Percentiles rank a stretch among this genome's conserved stretches.
These are phyloP conservation scores for Anastatica hierochuntica DNA, from an alignment of 345 rosid species.

Conservation along the genomic window DNA sequence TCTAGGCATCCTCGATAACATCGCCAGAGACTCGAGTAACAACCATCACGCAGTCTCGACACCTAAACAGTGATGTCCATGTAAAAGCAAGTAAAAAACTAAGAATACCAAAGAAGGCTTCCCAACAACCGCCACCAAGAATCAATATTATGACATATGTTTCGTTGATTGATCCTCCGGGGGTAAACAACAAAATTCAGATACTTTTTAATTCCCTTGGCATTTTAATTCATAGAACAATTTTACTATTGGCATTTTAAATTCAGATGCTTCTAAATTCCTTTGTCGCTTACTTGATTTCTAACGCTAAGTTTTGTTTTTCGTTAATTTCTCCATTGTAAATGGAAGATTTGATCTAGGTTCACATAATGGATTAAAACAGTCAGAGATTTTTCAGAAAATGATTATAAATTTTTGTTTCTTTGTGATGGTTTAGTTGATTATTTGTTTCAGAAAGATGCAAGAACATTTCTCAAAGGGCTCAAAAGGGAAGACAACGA, in stretches of 20 bases:
- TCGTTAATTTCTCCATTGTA: background rate
- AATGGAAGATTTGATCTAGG: slow-evolving; percentile 24
- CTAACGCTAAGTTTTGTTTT: background rate
- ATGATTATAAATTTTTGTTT: background rate
- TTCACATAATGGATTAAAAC: slow-evolving; percentile 6
- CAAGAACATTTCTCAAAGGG: slow-evolving; percentile 56
- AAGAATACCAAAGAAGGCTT: too few species aligned
- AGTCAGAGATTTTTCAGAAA: background rate
- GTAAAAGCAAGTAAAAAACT: too few species aligned
- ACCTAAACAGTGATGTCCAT: too few species aligned
- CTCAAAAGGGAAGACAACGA: slow-evolving; percentile 94
- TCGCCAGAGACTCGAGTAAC: too few species aligned
- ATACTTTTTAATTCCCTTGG: too few species aligned
- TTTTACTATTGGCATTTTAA: slow-evolving; percentile 1
- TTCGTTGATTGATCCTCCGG: too few species aligned
- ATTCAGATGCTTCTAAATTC: background rate
- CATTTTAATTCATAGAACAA: too few species aligned
- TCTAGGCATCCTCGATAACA: too few species aligned
- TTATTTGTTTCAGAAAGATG: slow-evolving; percentile 33
- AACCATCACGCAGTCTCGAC: too few species aligned
- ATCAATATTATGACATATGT: too few species aligned
- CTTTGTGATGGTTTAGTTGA: slow-evolving; percentile 41
- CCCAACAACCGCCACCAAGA: too few species aligned
- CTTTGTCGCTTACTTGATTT: background rate
- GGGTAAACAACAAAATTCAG: too few species aligned